These are phyloP conservation scores for Magnolia kwangsiensis DNA, from an alignment of 164 flowering plant species.

Conservation along the genomic window DNA sequence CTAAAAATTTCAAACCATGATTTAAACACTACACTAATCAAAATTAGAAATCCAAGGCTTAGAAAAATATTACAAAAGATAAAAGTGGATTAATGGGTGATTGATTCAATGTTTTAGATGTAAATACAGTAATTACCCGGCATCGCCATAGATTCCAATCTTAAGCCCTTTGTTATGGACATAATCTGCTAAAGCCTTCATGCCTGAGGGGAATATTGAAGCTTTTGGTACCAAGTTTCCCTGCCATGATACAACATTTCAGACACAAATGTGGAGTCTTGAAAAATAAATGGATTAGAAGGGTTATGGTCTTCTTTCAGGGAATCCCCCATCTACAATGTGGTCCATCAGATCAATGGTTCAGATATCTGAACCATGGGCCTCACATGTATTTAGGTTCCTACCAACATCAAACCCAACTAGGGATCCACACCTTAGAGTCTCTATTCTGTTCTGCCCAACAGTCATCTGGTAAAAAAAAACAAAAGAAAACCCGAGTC, in stretches of 20 bases:
- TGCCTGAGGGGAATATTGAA: slow-evolving; percentile 61
- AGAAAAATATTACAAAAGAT: neutral
- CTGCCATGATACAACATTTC: slow-evolving; percentile 19
- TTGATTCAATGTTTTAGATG: neutral
- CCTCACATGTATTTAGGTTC: neutral
- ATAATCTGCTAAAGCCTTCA: slow-evolving; percentile 65
- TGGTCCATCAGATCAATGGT: neutral
- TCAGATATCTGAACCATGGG: neutral
- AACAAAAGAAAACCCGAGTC: neutral
- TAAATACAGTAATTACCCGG: slow-evolving; percentile 35
- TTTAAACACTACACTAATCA: neutral
- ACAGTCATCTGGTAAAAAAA: slow-evolving; percentile 48
- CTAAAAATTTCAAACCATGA: slow-evolving; percentile 19
- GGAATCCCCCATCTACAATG: neutral
- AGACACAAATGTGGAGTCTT: neutral
- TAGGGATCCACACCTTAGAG: slow-evolving; percentile 30
- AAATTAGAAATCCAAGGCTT: neutral
- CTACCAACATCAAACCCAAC: neutral
- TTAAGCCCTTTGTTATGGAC: slow-evolving; percentile 64
- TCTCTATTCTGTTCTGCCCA: slow-evolving; percentile 61
- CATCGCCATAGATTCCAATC: slow-evolving; percentile 65
- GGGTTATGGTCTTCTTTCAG: neutral
- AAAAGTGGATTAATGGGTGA: neutral
- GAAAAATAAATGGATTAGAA: neutral
- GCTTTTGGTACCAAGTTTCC: slow-evolving; percentile 53